Conservation (phyloP, 2,329 filamentous ascomycete species). For the Alternaria sp. region DNA sequence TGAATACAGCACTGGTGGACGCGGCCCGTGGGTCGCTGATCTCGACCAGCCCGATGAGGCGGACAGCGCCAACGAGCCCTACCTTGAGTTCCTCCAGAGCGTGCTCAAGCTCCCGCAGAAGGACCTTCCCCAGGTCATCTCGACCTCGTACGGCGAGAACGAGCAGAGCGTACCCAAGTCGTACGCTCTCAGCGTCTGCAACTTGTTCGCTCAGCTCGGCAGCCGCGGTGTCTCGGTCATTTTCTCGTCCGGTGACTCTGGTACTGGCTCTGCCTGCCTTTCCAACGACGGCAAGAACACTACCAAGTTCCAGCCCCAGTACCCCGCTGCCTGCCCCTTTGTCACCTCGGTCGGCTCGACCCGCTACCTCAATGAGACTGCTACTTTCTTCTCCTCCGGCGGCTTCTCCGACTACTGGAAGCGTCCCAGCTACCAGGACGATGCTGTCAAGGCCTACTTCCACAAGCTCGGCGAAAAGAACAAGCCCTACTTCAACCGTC, state of each 20-base stretch:
- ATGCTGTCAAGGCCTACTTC: slow-evolving; percentile 57
- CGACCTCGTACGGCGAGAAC: slow-evolving; percentile 72
- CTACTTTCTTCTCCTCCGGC: slow-evolving; percentile 59
- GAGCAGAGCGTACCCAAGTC: slow-evolving; percentile 69
- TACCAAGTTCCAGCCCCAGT: slow-evolving; percentile 67
- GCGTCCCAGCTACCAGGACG: slow-evolving; percentile 59
- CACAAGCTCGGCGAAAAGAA: slow-evolving; percentile 53
- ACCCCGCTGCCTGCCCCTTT: slow-evolving; percentile 73
- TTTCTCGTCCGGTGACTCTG: slow-evolving; percentile 69
- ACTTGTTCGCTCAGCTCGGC: slow-evolving; percentile 70
- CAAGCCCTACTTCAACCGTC: slow-evolving; percentile 59
- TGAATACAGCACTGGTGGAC: slow-evolving; percentile 68
- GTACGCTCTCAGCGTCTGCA: slow-evolving; percentile 70
- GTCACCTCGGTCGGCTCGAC: slow-evolving; percentile 73
- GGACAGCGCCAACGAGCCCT: slow-evolving; percentile 71
- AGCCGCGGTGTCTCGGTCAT: slow-evolving; percentile 71
- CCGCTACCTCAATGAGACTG: slow-evolving; percentile 53
- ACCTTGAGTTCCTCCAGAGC: slow-evolving; percentile 68
- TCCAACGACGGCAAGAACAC: slow-evolving; percentile 66
- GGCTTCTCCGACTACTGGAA: slow-evolving; percentile 62
- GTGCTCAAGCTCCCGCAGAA: slow-evolving; percentile 62
- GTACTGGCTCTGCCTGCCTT: slow-evolving; percentile 63
- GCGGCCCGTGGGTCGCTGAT: slow-evolving; percentile 61
- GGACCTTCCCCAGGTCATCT: slow-evolving; percentile 68
- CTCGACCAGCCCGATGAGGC: slow-evolving; percentile 50